A percentile compares a stretch with the other conserved stretches of the same genome.
Conservation (phyloP, 345 rosid genomes). For the Leavenworthia alabamica region DNA sequence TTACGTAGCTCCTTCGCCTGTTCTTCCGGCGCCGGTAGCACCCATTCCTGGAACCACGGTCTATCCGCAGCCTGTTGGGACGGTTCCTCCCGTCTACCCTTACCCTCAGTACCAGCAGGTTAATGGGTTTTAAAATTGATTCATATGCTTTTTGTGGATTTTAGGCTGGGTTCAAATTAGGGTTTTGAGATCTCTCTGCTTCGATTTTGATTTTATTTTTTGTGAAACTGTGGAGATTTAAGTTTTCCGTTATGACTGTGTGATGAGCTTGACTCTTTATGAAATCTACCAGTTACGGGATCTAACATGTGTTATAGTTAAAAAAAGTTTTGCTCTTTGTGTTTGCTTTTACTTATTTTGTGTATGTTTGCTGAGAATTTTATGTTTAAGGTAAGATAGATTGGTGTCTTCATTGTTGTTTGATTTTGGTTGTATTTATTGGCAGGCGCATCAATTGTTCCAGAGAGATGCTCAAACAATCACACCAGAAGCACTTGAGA, state of each 20-base stretch:
- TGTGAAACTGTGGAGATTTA: neutral
- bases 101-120: conserved; percentile 88
- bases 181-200: conserved; percentile 8
- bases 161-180: conserved; percentile 1
- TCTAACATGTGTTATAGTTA: conserved; percentile 5
- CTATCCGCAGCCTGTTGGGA: conserved; percentile 43
- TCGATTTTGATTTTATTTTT: neutral
- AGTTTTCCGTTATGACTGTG: neutral
- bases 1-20: conserved; percentile 29
- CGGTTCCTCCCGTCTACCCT: conserved; percentile 53
- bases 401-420: neutral
- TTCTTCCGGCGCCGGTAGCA: conserved; percentile 30
- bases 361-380: neutral
- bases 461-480: conserved; percentile 91
- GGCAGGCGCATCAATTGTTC: conserved; percentile 85
- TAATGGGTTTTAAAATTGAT: neutral
- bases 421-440: conserved; percentile 23
- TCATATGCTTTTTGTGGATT: neutral
- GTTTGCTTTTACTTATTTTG: neutral
- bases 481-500: conserved; percentile 93
- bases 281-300: neutral
- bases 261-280: neutral
- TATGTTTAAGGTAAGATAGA: neutral
- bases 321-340: conserved; percentile 2
- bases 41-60: conserved; percentile 41